Evolutionary conservation across 805 yeast species (phyloP).

Genomic region (Candida chauliodis): DNA sequence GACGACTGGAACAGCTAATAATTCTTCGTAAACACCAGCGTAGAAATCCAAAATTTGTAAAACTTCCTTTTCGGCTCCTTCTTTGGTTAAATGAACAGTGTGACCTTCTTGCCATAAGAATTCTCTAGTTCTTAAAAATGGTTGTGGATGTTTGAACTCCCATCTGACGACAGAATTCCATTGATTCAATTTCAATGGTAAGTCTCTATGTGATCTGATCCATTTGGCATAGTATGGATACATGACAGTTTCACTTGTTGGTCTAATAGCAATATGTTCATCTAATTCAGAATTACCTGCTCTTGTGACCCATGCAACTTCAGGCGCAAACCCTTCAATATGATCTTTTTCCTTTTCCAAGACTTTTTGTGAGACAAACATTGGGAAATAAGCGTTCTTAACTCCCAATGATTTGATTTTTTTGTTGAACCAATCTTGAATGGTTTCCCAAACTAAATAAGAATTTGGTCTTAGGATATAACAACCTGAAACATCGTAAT

Average conservation of each 20-base stretch:
- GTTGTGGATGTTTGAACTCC: slow-evolving; percentile 99
- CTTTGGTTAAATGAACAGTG: slow-evolving; percentile 87
- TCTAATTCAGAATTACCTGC: slow-evolving; percentile 95
- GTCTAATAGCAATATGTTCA: slow-evolving; percentile 98
- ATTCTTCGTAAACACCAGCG: slow-evolving; percentile 78
- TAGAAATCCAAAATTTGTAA: slow-evolving; percentile 81
- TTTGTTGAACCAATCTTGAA: slow-evolving; percentile 81
- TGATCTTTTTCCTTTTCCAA: slow-evolving; percentile 98
- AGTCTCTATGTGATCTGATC: slow-evolving; percentile 97
- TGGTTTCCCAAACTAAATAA: slow-evolving; percentile 89
- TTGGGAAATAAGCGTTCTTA: slow-evolving; percentile 94
- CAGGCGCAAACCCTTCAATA: slow-evolving; percentile 98
- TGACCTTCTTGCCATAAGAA: slow-evolving; percentile 99
- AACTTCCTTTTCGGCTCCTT: slow-evolving; percentile 82
- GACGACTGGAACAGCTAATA: slow-evolving; percentile 95
- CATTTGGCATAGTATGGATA: slow-evolving; percentile 99
- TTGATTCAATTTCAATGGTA: slow-evolving; percentile 94
- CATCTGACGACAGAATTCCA: slow-evolving; percentile 99
- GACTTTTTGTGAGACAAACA: slow-evolving; percentile 92
- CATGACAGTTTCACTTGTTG: slow-evolving; percentile 99
- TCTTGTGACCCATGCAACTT: slow-evolving; percentile 98
- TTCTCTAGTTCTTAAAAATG: slow-evolving; percentile 97
- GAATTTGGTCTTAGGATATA: slow-evolving; percentile 96
- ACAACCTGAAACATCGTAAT: slow-evolving; percentile 98
- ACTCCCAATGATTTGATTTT: slow-evolving; percentile 87